These are phyloP conservation scores for Fomitopsis serialis DNA, from an alignment of 768 basidiomycete genomes.

Conservation along the genomic window DNA sequence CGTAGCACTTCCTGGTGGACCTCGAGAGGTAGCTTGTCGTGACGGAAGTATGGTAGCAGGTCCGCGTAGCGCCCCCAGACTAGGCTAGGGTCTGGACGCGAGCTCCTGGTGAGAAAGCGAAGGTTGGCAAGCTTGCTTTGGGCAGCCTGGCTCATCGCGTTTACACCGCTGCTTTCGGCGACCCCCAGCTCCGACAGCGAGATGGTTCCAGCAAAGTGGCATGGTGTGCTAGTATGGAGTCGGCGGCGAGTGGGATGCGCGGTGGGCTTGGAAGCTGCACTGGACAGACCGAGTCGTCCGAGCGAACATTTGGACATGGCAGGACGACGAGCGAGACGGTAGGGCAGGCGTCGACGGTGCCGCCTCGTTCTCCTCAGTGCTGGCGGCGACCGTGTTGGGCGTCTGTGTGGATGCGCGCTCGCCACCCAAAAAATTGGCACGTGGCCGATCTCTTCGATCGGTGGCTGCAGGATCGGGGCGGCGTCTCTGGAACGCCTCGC, in stretches of 20 bases:
- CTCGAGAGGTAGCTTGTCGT: conserved; percentile 51
- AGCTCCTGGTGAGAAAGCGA: neutral
- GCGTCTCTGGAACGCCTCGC: too few relatives aligned
- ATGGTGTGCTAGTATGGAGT: conserved; percentile 4
- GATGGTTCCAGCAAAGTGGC: conserved; percentile 5
- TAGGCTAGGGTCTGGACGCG: conserved; percentile 3
- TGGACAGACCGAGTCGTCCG: neutral
- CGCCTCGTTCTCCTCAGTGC: neutral
- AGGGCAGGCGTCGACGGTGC: neutral
- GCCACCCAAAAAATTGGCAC: neutral
- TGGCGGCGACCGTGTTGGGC: neutral
- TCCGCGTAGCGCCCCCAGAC: conserved; percentile 64
- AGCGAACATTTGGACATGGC: neutral
- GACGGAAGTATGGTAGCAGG: conserved; percentile 43
- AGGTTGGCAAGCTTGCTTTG: conserved; percentile 1
- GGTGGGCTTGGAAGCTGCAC: neutral
- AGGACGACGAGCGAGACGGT: neutral
- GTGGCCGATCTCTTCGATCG: neutral
- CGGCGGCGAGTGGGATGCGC: conserved; percentile 2
- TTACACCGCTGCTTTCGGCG: neutral
- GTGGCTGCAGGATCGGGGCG: neutral
- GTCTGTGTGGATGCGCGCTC: neutral
- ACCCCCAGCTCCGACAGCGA: conserved; percentile 1
- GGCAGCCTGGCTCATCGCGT: neutral
- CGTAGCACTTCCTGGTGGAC: conserved; percentile 68